Conservation (phyloP, 169 alveolate genomes). For the Eimeria maxima region DNA sequence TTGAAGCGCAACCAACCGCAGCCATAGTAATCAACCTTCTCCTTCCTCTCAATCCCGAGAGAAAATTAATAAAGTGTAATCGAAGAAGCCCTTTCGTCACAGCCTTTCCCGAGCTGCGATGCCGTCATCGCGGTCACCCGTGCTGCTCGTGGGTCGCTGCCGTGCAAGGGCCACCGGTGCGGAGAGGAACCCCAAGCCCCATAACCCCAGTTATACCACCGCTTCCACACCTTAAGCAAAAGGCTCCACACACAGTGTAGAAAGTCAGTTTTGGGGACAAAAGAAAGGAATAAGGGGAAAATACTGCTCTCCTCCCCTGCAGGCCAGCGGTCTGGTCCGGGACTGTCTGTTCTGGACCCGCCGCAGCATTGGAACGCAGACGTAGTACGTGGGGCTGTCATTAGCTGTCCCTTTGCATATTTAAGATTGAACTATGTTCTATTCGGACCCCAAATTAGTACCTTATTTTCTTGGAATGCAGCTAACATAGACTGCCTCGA, state of each 20-base stretch:
- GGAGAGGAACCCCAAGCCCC: conserved; percentile 44
- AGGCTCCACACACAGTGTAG: not conserved
- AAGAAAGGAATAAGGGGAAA: not conserved
- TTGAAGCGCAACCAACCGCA: not conserved
- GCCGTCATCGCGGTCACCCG: not conserved
- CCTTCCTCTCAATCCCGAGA: conserved; percentile 37
- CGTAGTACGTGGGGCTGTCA: too few relatives aligned
- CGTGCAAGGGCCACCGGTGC: conserved; percentile 26
- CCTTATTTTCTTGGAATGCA: too few relatives aligned
- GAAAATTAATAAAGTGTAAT: not conserved
- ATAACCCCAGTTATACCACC: not conserved
- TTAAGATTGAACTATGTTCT: too few relatives aligned
- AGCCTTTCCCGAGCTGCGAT: not conserved
- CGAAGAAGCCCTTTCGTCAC: not conserved
- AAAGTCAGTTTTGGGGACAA: not conserved
- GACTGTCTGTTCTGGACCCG: not conserved
- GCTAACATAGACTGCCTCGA: too few relatives aligned
- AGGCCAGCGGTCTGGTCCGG: conserved; percentile 74
- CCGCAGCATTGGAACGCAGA: not conserved
- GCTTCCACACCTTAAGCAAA: conserved; percentile 1
- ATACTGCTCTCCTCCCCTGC: not conserved
- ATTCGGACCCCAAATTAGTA: too few relatives aligned
- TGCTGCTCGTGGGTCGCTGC: not conserved
- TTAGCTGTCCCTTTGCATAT: too few relatives aligned
- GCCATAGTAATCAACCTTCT: conserved; percentile 49